phyloP scores from a whole-genome alignment of 2,329 filamentous ascomycete genomes.

The Pseudogymnoascus sp. region DNA sequence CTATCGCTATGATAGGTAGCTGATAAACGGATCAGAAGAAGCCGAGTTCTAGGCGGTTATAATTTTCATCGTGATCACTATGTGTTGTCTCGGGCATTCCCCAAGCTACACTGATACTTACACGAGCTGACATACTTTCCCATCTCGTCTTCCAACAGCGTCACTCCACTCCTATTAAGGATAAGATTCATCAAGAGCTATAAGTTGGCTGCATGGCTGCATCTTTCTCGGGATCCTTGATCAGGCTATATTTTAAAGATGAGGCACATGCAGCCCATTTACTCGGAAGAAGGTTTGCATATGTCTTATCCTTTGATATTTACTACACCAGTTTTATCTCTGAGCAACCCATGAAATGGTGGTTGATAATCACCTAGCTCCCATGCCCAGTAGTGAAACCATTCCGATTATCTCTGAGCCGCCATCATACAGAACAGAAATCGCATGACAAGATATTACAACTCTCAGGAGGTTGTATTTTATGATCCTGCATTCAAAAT shows the following conservation, averaged over 20 bases:
- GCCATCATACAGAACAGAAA: background rate
- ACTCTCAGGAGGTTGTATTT: background rate
- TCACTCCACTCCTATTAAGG: background rate
- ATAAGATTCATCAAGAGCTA: background rate
- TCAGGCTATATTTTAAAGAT: background rate
- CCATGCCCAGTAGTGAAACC: background rate
- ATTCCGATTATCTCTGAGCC: background rate
- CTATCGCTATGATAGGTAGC: background rate
- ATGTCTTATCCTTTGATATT: no score
- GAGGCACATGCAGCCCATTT: no score
- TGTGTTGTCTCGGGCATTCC: background rate
- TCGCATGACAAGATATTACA: background rate
- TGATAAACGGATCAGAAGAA: background rate
- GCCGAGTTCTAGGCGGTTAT: background rate
- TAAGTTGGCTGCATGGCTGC: background rate
- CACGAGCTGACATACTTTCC: background rate
- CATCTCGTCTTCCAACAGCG: background rate
- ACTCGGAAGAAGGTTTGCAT: no score
- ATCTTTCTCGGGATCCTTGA: background rate
- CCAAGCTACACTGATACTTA: background rate
- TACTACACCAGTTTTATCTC: no score
- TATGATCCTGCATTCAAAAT: background rate
- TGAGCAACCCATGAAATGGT: background rate
- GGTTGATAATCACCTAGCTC: background rate
- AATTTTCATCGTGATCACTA: background rate